These are phyloP conservation scores for Eragrostis tef DNA, from an alignment of 202 grass and related monocot genomes.

Conservation along the genomic window DNA sequence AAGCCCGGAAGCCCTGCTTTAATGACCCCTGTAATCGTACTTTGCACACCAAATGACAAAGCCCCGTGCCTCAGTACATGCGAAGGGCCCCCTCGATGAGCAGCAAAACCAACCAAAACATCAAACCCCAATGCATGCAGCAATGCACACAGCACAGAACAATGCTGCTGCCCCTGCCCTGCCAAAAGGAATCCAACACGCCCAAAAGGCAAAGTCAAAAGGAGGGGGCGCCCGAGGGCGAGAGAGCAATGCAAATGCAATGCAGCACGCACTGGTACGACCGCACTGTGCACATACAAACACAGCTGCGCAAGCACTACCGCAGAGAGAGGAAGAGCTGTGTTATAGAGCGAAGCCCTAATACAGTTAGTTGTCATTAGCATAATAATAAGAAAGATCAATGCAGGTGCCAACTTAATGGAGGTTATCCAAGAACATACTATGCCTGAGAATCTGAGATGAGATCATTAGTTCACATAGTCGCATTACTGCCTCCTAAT, in stretches of 20 bases:
- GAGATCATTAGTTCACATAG: constrained; percentile 38
- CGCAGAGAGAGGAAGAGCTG: neutral
- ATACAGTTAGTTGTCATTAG: constrained; percentile 18
- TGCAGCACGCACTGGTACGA: constrained; percentile 21
- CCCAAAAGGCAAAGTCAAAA: constrained; percentile 62
- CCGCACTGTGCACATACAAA: constrained; percentile 20
- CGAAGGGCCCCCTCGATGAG: constrained; percentile 28
- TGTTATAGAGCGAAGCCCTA: neutral
- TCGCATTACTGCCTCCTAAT: constrained; percentile 37
- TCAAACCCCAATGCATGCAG: constrained; percentile 47
- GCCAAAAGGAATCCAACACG: constrained; percentile 70
- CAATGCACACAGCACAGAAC: constrained; percentile 38
- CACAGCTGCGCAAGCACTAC: constrained; percentile 44
- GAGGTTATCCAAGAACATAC: constrained; percentile 41
- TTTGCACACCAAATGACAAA: constrained; percentile 63
- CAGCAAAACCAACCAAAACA: neutral
- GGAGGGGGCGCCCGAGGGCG: constrained; percentile 44
- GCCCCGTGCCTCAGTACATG: constrained; percentile 54
- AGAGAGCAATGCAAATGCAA: constrained; percentile 28
- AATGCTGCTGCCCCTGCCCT: constrained; percentile 15
- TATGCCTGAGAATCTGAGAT: neutral
- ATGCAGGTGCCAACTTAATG: constrained; percentile 46
- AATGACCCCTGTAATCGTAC: constrained; percentile 65
- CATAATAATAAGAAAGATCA: constrained; percentile 13
- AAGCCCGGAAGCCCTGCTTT: constrained; percentile 38